Evolutionary conservation across 441 rosid genomes (phyloP).

Genomic region (Metrosideros polymorpha): DNA sequence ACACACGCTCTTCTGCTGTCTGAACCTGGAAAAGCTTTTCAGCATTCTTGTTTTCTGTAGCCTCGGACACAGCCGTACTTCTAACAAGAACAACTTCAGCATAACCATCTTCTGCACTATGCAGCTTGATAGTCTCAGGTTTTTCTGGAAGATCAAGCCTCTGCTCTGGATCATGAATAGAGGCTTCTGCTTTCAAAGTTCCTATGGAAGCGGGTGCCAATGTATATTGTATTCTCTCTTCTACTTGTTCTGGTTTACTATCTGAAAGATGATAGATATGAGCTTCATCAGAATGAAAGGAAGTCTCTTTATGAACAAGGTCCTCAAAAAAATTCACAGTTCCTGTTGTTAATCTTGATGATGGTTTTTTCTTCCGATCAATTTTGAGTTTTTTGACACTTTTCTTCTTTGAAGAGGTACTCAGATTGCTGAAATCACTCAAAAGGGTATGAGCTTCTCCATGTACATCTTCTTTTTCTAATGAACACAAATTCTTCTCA

Average conservation of each 20-base stretch:
- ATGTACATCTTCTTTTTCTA: neutral
- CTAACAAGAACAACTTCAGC: neutral
- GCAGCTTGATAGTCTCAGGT: neutral
- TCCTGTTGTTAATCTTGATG: neutral
- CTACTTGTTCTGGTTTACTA: neutral
- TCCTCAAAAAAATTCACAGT: neutral
- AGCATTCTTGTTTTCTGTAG: neutral
- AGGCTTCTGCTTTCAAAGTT: neutral
- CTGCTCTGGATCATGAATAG: neutral
- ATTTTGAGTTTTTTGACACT: neutral
- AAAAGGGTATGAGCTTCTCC: neutral
- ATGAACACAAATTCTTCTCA: neutral
- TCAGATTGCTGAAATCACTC: neutral
- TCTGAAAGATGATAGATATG: neutral
- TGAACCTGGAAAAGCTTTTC: neutral
- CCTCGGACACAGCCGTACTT: neutral
- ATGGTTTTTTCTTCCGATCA: neutral
- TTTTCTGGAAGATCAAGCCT: conserved; percentile 3
- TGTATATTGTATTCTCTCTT: neutral
- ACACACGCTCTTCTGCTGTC: neutral
- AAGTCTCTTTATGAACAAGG: neutral
- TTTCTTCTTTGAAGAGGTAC: neutral
- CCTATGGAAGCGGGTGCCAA: conserved; percentile 1
- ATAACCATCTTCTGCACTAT: neutral
- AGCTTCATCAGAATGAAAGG: neutral